phyloP scores from a whole-genome alignment of 2,329 filamentous ascomycete genomes.

The Xylariales sp. region DNA sequence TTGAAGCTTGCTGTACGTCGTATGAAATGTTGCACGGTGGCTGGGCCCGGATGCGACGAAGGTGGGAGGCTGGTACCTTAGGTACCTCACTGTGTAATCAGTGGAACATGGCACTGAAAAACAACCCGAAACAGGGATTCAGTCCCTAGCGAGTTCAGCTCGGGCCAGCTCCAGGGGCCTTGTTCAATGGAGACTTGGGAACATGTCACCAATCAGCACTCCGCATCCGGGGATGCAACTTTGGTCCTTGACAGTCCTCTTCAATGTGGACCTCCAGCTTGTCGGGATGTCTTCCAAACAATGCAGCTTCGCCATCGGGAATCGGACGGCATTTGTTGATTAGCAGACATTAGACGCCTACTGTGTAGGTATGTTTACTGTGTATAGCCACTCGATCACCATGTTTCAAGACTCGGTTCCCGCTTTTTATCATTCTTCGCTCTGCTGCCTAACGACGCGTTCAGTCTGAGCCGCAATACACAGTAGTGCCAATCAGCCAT shows the following conservation, averaged over 20 bases:
- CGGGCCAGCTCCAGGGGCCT: constrained; percentile 16
- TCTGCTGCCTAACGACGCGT: not conserved
- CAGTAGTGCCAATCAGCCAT: not conserved
- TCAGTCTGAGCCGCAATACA: not conserved
- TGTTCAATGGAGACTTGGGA: constrained; percentile 21
- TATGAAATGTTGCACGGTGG: constrained; percentile 4
- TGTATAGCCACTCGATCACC: not conserved
- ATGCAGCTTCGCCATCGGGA: not conserved
- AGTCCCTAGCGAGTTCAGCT: constrained; percentile 1
- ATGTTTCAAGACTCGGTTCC: not conserved
- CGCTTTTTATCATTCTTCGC: not conserved
- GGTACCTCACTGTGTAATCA: too few relatives aligned
- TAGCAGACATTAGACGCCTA: not conserved
- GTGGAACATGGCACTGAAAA: constrained; percentile 3
- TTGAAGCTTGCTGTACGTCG: not conserved
- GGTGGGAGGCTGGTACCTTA: constrained; percentile 8
- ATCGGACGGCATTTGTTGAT: constrained; percentile 5
- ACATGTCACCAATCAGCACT: constrained; percentile 16
- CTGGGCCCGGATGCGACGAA: constrained; percentile 2
- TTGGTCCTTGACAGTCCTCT: constrained; percentile 3
- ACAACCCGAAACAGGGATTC: too few relatives aligned
- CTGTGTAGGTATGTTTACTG: too few relatives aligned
- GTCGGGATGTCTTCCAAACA: constrained; percentile 1
- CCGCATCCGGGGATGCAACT: constrained; percentile 1
- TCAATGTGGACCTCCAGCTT: constrained; percentile 1